phyloP scores from a whole-genome alignment of 495 filamentous ascomycete species.

The Collariella sp. region DNA sequence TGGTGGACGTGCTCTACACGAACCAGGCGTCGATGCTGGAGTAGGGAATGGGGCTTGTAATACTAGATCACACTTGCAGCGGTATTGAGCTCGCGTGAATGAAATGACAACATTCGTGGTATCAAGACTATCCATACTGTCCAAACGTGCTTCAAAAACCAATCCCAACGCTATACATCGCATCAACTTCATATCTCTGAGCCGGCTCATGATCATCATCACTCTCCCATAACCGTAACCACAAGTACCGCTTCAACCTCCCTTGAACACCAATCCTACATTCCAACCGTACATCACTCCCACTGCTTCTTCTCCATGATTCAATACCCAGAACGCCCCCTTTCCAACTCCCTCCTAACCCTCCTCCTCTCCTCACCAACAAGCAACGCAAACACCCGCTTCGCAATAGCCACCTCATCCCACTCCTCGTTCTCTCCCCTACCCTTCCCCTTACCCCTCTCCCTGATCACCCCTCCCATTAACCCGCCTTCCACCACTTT shows the following conservation, averaged over 20 bases:
- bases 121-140: constrained; percentile 2
- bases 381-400: constrained; percentile 43
- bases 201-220: not conserved
- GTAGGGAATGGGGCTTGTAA: constrained; percentile 31
- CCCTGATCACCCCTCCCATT: not conserved
- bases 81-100: constrained; percentile 2
- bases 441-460: not conserved
- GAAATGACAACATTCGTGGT: constrained; percentile 4
- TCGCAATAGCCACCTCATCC: constrained; percentile 38
- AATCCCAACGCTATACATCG: not conserved
- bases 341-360: constrained; percentile 13
- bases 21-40: constrained; percentile 95
- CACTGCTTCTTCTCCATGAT: not conserved
- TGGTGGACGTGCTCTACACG: constrained; percentile 93
- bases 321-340: not conserved
- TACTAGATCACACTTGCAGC: not conserved
- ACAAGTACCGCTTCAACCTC: not conserved
- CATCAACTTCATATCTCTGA: not conserved
- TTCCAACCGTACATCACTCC: not conserved
- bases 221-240: not conserved
- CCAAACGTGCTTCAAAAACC: not conserved
- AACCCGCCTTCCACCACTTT: not conserved
- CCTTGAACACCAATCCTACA: not conserved
- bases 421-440: constrained; percentile 19
- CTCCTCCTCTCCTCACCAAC: constrained; percentile 37